Conservation (phyloP, 2,329 filamentous ascomycete species). For the Penicillium frequentans region DNA sequence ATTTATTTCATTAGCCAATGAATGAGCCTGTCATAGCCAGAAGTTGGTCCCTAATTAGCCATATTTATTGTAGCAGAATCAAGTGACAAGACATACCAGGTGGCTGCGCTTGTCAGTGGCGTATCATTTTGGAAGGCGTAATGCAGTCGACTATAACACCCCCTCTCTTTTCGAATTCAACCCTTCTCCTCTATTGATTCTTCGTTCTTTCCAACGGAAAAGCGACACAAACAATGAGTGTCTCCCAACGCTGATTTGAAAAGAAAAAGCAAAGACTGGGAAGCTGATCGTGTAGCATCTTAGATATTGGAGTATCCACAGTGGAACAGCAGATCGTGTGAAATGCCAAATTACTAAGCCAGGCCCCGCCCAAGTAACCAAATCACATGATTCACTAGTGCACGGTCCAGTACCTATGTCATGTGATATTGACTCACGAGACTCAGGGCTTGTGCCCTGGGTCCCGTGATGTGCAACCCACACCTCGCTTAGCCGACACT, state of each 20-base stretch:
- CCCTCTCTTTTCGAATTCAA: too few relatives aligned
- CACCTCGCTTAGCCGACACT: slow-evolving; percentile 44
- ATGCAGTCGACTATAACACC: too few relatives aligned
- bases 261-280: too few relatives aligned
- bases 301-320: background rate
- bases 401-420: background rate
- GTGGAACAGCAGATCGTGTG: background rate
- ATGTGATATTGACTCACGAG: slow-evolving; percentile 13
- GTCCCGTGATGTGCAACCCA: slow-evolving; percentile 27
- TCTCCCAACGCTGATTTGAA: too few relatives aligned
- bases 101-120: too few relatives aligned
- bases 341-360: background rate
- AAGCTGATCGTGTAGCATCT: too few relatives aligned
- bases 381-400: background rate
- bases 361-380: background rate
- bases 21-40: background rate
- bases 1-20: background rate
- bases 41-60: background rate
- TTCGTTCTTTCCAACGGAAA: too few relatives aligned
- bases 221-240: too few relatives aligned
- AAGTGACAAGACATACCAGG: too few relatives aligned
- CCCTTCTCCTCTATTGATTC: too few relatives aligned
- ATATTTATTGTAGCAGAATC: background rate
- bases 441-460: slow-evolving; percentile 18
- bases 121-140: too few relatives aligned